Conservation (phyloP, 2,329 filamentous ascomycete species). For the Botrytis fabae region DNA sequence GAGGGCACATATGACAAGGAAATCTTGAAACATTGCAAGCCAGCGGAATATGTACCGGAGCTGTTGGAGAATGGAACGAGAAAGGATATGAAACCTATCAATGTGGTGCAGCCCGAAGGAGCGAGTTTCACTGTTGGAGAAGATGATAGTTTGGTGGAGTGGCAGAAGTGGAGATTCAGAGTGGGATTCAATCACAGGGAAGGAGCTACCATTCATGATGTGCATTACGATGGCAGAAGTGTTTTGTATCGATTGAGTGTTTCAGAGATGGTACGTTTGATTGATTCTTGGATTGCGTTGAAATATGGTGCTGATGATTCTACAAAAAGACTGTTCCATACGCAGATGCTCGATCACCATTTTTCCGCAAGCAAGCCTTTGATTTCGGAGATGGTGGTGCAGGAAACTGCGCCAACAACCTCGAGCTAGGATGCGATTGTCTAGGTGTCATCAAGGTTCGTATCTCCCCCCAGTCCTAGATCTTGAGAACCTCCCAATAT, state of each 20-base stretch:
- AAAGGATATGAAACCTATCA: constrained; percentile 57
- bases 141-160: constrained; percentile 46
- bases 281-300: not conserved
- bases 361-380: constrained; percentile 66
- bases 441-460: constrained; percentile 56
- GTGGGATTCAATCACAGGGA: constrained; percentile 62
- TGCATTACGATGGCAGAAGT: constrained; percentile 59
- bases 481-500: not conserved
- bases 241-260: constrained; percentile 59
- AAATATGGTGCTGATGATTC: not conserved
- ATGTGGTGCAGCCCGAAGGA: constrained; percentile 63
- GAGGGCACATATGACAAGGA: constrained; percentile 47
- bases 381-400: constrained; percentile 68
- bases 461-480: too few species aligned
- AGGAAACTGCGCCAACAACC: constrained; percentile 64
- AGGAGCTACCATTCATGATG: constrained; percentile 60
- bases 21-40: constrained; percentile 46
- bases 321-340: constrained; percentile 11
- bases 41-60: constrained; percentile 44
- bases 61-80: constrained; percentile 45
- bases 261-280: constrained; percentile 53
- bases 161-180: constrained; percentile 62
- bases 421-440: constrained; percentile 67
- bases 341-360: constrained; percentile 58
- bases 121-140: constrained; percentile 56